These are phyloP conservation scores for Candida berthetii DNA, from an alignment of 805 yeast genomes.

Conservation along the genomic window DNA sequence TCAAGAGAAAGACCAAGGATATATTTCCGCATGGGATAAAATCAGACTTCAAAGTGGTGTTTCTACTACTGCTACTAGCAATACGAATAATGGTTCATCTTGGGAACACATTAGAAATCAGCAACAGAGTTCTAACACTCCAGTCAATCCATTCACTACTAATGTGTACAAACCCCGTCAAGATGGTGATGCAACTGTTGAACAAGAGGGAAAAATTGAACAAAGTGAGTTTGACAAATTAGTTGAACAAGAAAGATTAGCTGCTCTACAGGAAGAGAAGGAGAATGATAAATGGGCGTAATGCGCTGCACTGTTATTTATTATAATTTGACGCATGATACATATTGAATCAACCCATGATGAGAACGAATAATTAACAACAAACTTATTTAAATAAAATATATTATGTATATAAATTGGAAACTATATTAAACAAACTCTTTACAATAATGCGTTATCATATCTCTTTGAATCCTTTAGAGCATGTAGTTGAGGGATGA, in stretches of 20 bases:
- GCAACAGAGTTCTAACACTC: not conserved
- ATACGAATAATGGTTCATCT: not conserved
- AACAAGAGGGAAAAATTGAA: not conserved
- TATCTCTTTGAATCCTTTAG: constrained; percentile 71
- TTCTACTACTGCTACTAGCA: not conserved
- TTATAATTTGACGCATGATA: too few relatives aligned
- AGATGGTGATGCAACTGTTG: not conserved
- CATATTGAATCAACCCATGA: too few relatives aligned
- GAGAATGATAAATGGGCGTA: not conserved
- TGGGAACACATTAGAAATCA: not conserved
- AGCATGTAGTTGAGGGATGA: constrained; percentile 57
- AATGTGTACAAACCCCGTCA: constrained; percentile 5
- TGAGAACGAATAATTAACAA: too few relatives aligned
- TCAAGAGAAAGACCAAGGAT: not conserved
- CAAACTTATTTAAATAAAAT: not conserved
- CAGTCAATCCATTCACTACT: constrained; percentile 9
- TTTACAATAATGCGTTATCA: constrained; percentile 43
- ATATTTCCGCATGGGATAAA: constrained; percentile 30
- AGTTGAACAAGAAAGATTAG: constrained; percentile 17
- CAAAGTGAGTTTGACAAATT: constrained; percentile 17
- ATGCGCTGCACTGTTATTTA: too few relatives aligned
- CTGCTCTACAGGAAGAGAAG: constrained; percentile 9
- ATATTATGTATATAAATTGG: not conserved
- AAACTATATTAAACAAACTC: not conserved
- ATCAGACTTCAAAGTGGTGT: constrained; percentile 24